These are phyloP conservation scores for Penicillium sp. DNA, from an alignment of 2,329 filamentous ascomycete genomes.

Conservation along the genomic window DNA sequence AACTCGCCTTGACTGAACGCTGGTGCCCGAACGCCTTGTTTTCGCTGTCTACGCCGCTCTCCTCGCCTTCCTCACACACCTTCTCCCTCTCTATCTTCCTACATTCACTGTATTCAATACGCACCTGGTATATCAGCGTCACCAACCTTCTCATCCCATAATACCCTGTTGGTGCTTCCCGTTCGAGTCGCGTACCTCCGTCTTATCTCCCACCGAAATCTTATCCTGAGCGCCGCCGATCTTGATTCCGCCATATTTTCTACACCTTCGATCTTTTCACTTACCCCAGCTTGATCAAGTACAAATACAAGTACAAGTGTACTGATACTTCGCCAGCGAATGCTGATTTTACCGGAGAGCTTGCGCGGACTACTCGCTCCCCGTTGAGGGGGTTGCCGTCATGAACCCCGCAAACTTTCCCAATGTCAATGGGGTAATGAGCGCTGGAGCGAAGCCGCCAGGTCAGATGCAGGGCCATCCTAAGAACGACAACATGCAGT, in stretches of 20 bases:
- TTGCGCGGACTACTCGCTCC: slow-evolving; percentile 42
- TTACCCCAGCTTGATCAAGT: neutral
- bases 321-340: slow-evolving; percentile 35
- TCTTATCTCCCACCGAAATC: slow-evolving; percentile 1
- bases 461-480: slow-evolving; percentile 37
- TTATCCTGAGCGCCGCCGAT: slow-evolving; percentile 6
- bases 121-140: neutral
- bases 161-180: neutral
- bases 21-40: slow-evolving; percentile 45
- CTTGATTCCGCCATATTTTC: slow-evolving; percentile 9
- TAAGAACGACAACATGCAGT: slow-evolving; percentile 41
- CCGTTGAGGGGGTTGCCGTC: slow-evolving; percentile 44
- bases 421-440: slow-evolving; percentile 43
- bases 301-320: slow-evolving; percentile 12
- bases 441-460: slow-evolving; percentile 38
- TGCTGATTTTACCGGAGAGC: slow-evolving; percentile 38
- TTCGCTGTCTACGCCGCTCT: slow-evolving; percentile 31
- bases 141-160: neutral
- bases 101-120: neutral
- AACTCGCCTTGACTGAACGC: slow-evolving; percentile 35
- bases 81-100: slow-evolving; percentile 4
- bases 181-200: slow-evolving; percentile 2
- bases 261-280: neutral
- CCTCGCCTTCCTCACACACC: slow-evolving; percentile 19
- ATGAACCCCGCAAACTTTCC: slow-evolving; percentile 50